Conservation (phyloP, 1,139 yeast genomes). For the Lodderomyces parapsilosis region DNA sequence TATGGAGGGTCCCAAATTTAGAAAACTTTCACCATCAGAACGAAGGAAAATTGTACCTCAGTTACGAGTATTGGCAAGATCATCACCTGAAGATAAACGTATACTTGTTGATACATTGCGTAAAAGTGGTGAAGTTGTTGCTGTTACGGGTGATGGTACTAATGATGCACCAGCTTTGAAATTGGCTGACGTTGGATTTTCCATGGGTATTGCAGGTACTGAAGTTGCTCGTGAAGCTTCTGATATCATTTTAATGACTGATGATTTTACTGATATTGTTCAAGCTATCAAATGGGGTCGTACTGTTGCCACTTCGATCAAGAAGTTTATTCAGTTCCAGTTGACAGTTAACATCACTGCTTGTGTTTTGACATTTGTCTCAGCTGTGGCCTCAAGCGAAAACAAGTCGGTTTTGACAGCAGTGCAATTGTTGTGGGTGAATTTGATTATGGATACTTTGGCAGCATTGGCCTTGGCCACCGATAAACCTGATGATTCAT, state of each 20-base stretch:
- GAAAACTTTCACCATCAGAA: constrained; percentile 62
- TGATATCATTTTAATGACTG: constrained; percentile 93
- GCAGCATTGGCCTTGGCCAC: constrained; percentile 98
- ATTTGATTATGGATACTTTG: constrained; percentile 94
- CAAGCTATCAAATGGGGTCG: constrained; percentile 99
- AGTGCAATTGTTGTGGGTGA: constrained; percentile 96
- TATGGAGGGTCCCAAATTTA: constrained; percentile 92
- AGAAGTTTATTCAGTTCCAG: constrained; percentile 94
- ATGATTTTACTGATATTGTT: constrained; percentile 91
- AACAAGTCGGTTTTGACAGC: constrained; percentile 91
- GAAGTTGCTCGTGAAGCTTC: constrained; percentile 95
- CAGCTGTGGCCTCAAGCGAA: constrained; percentile 81
- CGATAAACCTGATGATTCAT: constrained; percentile 86
- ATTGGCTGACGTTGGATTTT: constrained; percentile 88
- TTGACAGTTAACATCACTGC: constrained; percentile 96
- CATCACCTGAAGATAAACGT: constrained; percentile 94
- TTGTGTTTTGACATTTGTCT: constrained; percentile 85
- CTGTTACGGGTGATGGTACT: constrained; percentile 98
- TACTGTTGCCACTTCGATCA: constrained; percentile 91
- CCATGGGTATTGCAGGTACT: constrained; percentile 93
- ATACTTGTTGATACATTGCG: constrained; percentile 81
- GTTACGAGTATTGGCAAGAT: constrained; percentile 84
- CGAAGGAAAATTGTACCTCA: constrained; percentile 63
- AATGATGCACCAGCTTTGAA: constrained; percentile 95
- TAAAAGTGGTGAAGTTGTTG: constrained; percentile 86